Evolutionary conservation across 116 monocot genomes (phyloP), one percentile per base, ranked within the genome.

Genomic region (Posidonia oceanica): DNA sequence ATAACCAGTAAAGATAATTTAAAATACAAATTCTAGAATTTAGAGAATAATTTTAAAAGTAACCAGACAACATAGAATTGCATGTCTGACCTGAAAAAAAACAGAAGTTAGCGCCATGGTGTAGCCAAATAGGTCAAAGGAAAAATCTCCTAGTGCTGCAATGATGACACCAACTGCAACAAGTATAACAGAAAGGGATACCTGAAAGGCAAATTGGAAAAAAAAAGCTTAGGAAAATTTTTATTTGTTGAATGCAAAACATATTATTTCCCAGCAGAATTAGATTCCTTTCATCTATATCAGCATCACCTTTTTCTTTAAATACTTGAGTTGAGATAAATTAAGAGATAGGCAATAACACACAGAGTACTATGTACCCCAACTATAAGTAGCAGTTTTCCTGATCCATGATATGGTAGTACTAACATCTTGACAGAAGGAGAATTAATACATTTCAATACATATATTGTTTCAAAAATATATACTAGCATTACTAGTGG

Each of bases 101-200:
- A 97, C 96, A 61, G 96, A 97, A 52, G 75, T 85, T 58, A 97
- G 83, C 63, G 92, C 96, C 92, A 97, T 91, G 70, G 75, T 79
- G 71, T 97, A 97, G 22, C 92, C 96, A 83, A 87, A 86, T 8
- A 89, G 74, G 70, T 97, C 96, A 85, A 91, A 97, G 42, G 96
- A 92, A 77, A 97, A 97, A 69, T 97, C 96, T 42, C 96, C 96
- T 13, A 89, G 17, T 68, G 85, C 96, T 22, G 96, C 96, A 71
- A 97, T 82, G 13, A 97, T 79, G 70, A 92, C 89, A 37, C 96
- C 96, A 61, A 89, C 39, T 61, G 89, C 92, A 36, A 85, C 87
- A 69, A 79, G 78, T 53, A 89, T 21, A 66, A 97, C 96, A 56
- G 96, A 86, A 71, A 92, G 89, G 36, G 89, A 78, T 56, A 97